Percentiles rank a stretch among this genome's conserved stretches.
Conservation (phyloP, 345 rosid genomes). For the Hibiscus mutabilis region DNA sequence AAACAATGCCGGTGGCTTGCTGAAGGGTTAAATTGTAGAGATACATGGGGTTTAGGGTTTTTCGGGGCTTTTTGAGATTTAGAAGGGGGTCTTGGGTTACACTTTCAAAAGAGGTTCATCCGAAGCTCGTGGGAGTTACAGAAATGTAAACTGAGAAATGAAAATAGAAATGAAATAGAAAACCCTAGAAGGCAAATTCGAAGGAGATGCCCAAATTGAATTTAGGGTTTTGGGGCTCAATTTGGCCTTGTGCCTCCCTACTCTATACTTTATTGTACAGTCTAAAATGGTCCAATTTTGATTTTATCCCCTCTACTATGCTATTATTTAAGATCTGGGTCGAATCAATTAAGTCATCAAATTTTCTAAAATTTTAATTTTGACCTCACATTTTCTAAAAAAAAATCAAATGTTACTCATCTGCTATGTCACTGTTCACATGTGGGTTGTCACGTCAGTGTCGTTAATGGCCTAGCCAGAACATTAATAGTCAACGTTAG, state of each 20-base stretch:
- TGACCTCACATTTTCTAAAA: too few relatives aligned
- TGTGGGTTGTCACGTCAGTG: too few relatives aligned
- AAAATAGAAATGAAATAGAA: neutral
- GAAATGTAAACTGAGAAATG: neutral
- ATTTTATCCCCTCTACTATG: neutral
- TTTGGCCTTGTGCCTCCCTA: neutral
- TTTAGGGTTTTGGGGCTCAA: neutral
- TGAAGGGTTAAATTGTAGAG: conserved; percentile 91
- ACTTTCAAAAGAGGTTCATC: neutral
- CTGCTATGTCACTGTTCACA: too few relatives aligned
- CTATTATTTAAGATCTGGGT: too few relatives aligned
- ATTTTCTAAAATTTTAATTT: too few relatives aligned
- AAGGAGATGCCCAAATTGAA: neutral
- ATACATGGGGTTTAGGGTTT: conserved; percentile 43
- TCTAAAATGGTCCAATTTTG: neutral
- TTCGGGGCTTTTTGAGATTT: neutral
- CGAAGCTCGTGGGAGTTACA: neutral
- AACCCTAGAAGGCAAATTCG: neutral
- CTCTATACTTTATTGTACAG: too few relatives aligned
- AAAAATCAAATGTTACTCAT: too few relatives aligned
- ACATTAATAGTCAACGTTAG: too few relatives aligned
- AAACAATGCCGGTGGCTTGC: conserved; percentile 76
- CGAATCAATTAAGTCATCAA: too few relatives aligned
- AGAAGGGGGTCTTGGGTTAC: conserved; percentile 5
- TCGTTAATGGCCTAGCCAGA: too few relatives aligned